phyloP scores from a whole-genome alignment of 306 rosid species.

The Cucumis hystrix region DNA sequence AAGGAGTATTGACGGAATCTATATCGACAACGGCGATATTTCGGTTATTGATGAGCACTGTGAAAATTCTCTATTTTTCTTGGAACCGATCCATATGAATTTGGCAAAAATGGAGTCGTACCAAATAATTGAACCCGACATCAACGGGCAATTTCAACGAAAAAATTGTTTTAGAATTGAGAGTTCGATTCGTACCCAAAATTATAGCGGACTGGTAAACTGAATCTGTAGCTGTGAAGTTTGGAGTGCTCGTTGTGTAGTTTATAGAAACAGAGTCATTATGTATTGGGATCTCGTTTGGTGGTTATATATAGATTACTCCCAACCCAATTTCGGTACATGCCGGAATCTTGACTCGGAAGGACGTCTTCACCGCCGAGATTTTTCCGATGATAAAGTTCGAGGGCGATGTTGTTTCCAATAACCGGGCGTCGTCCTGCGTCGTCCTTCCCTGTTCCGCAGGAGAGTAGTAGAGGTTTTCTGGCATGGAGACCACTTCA shows the following conservation, averaged over 20 bases:
- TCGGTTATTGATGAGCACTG: background rate
- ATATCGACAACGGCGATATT: accelerated
- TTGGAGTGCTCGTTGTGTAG: background rate
- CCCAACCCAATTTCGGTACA: slow-evolving; percentile 10
- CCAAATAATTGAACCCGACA: slow-evolving; percentile 10
- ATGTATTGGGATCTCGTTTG: accelerated
- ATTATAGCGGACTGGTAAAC: slow-evolving; percentile 4
- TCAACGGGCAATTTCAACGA: slow-evolving; percentile 11
- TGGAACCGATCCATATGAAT: accelerated
- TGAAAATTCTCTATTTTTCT: background rate
- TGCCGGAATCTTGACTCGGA: slow-evolving; percentile 9
- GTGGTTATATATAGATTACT: background rate
- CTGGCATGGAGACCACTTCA: slow-evolving; percentile 64
- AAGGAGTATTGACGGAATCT: background rate
- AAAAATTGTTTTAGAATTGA: background rate
- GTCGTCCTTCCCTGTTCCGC: background rate
- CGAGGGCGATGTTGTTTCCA: slow-evolving; percentile 8
- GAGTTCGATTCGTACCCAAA: background rate
- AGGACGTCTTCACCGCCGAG: slow-evolving; percentile 1
- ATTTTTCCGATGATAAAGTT: slow-evolving; percentile 13
- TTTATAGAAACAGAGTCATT: background rate
- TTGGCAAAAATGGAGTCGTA: slow-evolving; percentile 29
- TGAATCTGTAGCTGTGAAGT: slow-evolving; percentile 6
- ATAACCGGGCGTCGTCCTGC: no score
- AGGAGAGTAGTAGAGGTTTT: slow-evolving; percentile 27